Evolutionary conservation across 31 red algal species (phyloP), one percentile per base, ranked within the genome.

Genomic region (Odonthalia washingtoniensis): DNA sequence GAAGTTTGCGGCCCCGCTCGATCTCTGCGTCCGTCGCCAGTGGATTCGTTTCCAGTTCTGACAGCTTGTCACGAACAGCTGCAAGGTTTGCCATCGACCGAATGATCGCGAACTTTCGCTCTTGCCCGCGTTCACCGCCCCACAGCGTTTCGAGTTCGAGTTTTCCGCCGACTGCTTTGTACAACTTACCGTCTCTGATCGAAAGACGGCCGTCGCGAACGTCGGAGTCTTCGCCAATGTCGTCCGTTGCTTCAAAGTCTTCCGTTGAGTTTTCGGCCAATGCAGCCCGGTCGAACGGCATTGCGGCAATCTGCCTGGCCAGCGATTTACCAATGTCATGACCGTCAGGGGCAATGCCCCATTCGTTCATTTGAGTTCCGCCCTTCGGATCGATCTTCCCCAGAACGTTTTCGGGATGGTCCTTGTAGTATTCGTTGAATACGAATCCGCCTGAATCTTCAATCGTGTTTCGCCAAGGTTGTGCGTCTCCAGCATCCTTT

Each of bases 351-450:
- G 64, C 64, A 68, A 68, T 36, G 64, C 32, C 34, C 64, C 30
- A 68, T 36, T 68, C 64, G 64, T 68, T 68, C 32, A 32, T 32
- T 35, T 68, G 34, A 32, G 34, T 68, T 32, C 64, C 64, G 32
- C 64, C 32, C 30, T 68, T 32, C 64, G 30, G 32, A 68, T 32
- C 64, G 32, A 68, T 32, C 34, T 68, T 36, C 32, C 64, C 64
- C 30, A 68, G 30, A 32, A 68, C 64, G 32, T 35, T 68, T 36
- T 68, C 64, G 30, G 64, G 64, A 68, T 68, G 64, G 64, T 68
- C 64, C 64, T 35, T 32, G 34, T 35, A 68, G 64, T 68, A 68
- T 36, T 68, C 64, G 64, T 68, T 68, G 34, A 32, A 68, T 44
- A 44, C 42, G 42, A 44, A 44, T 44, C 42, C 42, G 42, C 42